Conservation (phyloP, 352 stramenopile species). For the Globisporangium solare region DNA sequence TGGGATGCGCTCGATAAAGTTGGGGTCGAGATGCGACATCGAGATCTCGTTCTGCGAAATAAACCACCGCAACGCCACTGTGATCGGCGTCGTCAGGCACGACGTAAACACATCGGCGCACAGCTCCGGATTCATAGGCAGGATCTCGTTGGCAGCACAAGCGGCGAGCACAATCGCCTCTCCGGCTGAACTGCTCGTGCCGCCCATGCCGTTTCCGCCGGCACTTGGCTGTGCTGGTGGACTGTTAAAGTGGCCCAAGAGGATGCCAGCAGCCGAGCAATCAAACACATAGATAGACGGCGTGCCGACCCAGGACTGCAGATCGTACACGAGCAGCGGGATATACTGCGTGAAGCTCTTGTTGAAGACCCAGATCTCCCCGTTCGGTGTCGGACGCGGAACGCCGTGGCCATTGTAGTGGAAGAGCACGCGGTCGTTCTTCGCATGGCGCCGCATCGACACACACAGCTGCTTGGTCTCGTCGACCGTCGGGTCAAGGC, state of each 20-base stretch:
- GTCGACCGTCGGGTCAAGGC: conserved; percentile 96
- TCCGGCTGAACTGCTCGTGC: conserved; percentile 22
- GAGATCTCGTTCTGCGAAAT: conserved; percentile 91
- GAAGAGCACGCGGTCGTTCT: conserved; percentile 94
- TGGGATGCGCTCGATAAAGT: conserved; percentile 84
- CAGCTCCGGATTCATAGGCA: conserved; percentile 96
- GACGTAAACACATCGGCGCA: conserved; percentile 99
- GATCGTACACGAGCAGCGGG: conserved; percentile 94
- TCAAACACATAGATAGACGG: conserved; percentile 98
- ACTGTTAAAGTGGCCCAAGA: conserved; percentile 93
- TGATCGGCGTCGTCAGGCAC: conserved; percentile 99
- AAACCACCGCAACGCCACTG: conserved; percentile 98
- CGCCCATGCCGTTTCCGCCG: conserved; percentile 9
- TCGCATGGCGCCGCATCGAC: conserved; percentile 89
- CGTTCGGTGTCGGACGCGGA: conserved; percentile 93
- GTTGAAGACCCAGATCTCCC: conserved; percentile 99
- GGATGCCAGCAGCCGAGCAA: conserved; percentile 93
- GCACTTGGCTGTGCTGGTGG: conserved; percentile 18
- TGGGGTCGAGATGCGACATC: conserved; percentile 83
- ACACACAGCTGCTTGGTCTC: conserved; percentile 93
- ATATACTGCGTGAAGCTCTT: conserved; percentile 99
- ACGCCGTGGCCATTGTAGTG: conserved; percentile 99
- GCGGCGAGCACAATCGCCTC: conserved; percentile 97
- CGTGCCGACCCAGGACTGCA: conserved; percentile 92
- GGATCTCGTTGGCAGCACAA: conserved; percentile 91